Base-by-base conservation (phyloP, 2,329 filamentous ascomycete species). In the Arachnomyces sp. region DNA sequence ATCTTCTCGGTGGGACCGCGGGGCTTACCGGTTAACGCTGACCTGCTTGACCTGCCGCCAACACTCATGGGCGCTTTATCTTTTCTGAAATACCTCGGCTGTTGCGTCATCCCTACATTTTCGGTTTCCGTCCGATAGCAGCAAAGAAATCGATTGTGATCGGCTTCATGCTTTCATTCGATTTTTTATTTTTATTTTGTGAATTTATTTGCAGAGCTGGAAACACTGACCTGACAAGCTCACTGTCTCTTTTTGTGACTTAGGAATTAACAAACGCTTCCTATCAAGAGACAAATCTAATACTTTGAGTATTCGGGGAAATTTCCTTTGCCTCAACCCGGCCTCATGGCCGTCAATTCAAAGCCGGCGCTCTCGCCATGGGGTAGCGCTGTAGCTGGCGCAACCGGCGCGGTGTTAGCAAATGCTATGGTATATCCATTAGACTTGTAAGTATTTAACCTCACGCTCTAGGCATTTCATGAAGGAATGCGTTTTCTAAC, bases 401-500 rank as follows among this genome's bases (percentile, higher is more conserved):
- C 92, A 38, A 86, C 86, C 14, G 92, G 92, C 46, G 92, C 92
- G 34, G 87, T 96, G 29, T 74, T 98, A 44, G 92, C 92, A 43
- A 98, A 98, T 71, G 85, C 89, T 33, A 69, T 95, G 47, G 90
- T 96, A 43, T 98, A 98, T 65, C 92, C 92, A 34, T 74, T 98
- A 45, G 92, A 98, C 66, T 89, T 98, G 89, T 95, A 72, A 71
- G 84, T 68, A 30, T 18, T 21, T 17, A 33, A 16, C 36, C 9
- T 25, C 35, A 28, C 11, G 17, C 36, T 31, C 16, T 37, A 13
- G 28, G 29, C 32, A 28, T 35, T 32, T 12, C 29, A 31, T 31
- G 25, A 12, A 12, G 5, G 14, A 14, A 36, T 37, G 31, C 50
- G 9, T 60, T 38, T 55, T 43, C 12, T 17, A 34, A 21, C 15